Conservation (phyloP, 495 filamentous ascomycete species). For the Podospora fimiseda region DNA sequence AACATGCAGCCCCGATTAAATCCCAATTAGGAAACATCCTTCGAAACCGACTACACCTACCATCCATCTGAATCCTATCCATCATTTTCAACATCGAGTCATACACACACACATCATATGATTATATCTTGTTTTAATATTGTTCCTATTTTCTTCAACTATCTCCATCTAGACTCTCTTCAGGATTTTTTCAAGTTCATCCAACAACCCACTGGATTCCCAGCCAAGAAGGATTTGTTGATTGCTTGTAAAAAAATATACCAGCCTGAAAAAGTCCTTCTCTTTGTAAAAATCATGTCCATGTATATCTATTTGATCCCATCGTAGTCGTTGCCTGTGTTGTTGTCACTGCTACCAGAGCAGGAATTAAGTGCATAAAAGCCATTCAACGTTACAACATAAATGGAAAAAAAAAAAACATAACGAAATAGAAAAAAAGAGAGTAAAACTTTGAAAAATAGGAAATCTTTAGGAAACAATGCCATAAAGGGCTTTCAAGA, state of each 20-base stretch:
- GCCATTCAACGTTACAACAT: conserved; percentile 8
- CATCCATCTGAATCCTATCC: not conserved
- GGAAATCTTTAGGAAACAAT: conserved; percentile 2
- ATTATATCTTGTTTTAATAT: not conserved
- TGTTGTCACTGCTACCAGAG: conserved; percentile 24
- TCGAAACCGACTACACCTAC: not conserved
- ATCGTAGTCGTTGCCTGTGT: not conserved
- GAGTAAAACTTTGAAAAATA: conserved; percentile 5
- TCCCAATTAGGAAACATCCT: not conserved
- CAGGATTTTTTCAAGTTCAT: too few species aligned
- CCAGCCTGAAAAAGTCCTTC: too few species aligned
- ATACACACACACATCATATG: too few species aligned
- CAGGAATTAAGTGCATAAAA: conserved; percentile 17
- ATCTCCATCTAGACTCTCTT: too few species aligned
- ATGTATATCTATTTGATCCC: too few species aligned
- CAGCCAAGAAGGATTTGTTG: too few species aligned
- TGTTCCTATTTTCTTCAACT: not conserved
- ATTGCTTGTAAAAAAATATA: too few species aligned
- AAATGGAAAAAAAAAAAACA: conserved; percentile 7
- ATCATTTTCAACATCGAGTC: too few species aligned
- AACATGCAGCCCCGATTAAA: not conserved
- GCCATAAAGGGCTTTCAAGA: too few species aligned
- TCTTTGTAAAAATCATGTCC: not conserved
- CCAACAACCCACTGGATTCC: too few species aligned
- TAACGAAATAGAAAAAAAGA: not conserved